These are phyloP conservation scores for Rostrohypoxylon terebratum DNA, from an alignment of 495 filamentous ascomycete species.

Conservation along the genomic window DNA sequence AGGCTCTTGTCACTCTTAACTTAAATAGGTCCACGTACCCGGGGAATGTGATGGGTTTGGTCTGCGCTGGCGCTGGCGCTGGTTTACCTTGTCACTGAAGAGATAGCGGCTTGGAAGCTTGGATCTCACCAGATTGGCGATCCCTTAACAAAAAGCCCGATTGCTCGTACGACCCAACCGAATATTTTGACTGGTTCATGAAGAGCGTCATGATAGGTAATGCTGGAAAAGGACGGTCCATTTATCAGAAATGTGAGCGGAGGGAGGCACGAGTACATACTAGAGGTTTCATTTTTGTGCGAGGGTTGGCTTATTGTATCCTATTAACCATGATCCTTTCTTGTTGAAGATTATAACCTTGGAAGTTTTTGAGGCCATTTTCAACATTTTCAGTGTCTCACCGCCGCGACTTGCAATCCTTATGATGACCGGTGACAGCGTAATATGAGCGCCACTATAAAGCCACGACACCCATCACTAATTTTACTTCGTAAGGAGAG, in stretches of 20 bases:
- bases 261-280: not conserved
- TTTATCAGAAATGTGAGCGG: not conserved
- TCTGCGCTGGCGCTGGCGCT: not conserved
- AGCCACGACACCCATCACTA: not conserved
- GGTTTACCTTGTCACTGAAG: slow-evolving; percentile 3
- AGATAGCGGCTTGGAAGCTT: slow-evolving; percentile 8
- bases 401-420: not conserved
- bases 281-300: not conserved
- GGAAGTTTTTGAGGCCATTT: not conserved
- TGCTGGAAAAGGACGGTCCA: not conserved
- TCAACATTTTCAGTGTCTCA: slow-evolving; percentile 21
- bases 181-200: slow-evolving; percentile 4
- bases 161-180: slow-evolving; percentile 26
- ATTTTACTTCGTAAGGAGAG: slow-evolving; percentile 1
- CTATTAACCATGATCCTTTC: not conserved
- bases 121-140: slow-evolving; percentile 34
- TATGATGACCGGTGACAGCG: not conserved
- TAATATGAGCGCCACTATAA: not conserved
- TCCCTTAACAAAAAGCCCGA: slow-evolving; percentile 37
- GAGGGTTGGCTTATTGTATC: not conserved
- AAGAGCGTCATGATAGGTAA: not conserved
- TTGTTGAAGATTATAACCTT: not conserved
- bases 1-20: slow-evolving; percentile 9
- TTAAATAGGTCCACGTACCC: slow-evolving; percentile 8
- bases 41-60: slow-evolving; percentile 1